Conservation (phyloP, 148 eudicot species). For the Dianthus caryophyllus region DNA sequence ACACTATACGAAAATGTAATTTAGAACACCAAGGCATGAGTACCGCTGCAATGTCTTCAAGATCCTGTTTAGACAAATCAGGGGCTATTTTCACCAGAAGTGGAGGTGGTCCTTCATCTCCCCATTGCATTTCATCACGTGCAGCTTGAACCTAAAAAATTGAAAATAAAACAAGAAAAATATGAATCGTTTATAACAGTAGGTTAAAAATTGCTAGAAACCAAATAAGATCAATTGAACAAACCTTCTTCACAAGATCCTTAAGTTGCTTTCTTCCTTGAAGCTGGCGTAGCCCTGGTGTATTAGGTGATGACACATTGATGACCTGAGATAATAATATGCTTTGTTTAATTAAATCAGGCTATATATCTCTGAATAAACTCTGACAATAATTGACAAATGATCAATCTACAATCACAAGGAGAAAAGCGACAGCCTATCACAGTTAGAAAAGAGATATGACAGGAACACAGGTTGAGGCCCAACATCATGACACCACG, state of each 20-base stretch:
- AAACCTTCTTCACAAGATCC: conserved; percentile 95
- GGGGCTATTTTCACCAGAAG: conserved; percentile 97
- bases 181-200: too few species aligned
- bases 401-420: not conserved
- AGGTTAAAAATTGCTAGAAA: not conserved
- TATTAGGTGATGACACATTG: conserved; percentile 95
- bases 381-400: too few species aligned
- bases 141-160: conserved; percentile 88
- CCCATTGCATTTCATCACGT: conserved; percentile 99
- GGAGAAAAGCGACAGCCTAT: not conserved
- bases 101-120: conserved; percentile 98
- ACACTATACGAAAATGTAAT: not conserved
- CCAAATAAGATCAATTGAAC: not conserved
- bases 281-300: conserved; percentile 96
- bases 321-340: conserved; percentile 53
- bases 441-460: not conserved
- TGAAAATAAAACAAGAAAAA: conserved; percentile 17
- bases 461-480: not conserved
- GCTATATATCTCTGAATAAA: not conserved
- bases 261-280: conserved; percentile 97
- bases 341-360: not conserved
- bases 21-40: conserved; percentile 16
- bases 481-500: conserved; percentile 1
- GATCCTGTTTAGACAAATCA: conserved; percentile 91
- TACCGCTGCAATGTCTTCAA: conserved; percentile 98